phyloP scores from a whole-genome alignment of 177 flowering plant genomes.

The Vitis hybrid region DNA sequence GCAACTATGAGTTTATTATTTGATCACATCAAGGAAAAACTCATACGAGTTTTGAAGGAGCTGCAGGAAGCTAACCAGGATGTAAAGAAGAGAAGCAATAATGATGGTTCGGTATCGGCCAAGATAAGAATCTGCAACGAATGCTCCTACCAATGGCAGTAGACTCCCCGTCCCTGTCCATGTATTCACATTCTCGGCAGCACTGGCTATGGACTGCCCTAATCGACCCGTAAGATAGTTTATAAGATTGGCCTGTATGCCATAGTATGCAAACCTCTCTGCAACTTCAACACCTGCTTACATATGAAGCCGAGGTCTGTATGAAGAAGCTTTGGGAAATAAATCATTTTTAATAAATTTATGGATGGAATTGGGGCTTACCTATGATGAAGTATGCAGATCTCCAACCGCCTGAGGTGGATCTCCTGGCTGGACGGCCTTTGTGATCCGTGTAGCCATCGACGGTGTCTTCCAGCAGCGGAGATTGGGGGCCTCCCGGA shows the following conservation, averaged over 20 bases:
- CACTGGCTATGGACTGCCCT: slow-evolving; percentile 35
- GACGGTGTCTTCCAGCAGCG: no score
- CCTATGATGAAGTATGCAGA: slow-evolving; percentile 47
- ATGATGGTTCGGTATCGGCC: slow-evolving; percentile 44
- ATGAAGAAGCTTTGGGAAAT: neutral
- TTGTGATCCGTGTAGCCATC: no score
- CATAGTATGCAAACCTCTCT: slow-evolving; percentile 50
- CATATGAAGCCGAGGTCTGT: slow-evolving; percentile 2
- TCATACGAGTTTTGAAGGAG: no score
- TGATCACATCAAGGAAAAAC: no score
- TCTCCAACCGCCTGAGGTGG: slow-evolving; percentile 39
- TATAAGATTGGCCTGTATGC: slow-evolving; percentile 37
- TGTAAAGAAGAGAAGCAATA: slow-evolving; percentile 31
- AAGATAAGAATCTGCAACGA: slow-evolving; percentile 42
- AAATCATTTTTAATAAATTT: no score
- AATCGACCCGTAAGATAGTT: slow-evolving; percentile 44
- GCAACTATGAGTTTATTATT: no score
- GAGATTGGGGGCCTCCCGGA: neutral
- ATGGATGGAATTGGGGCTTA: neutral
- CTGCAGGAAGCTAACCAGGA: slow-evolving; percentile 22
- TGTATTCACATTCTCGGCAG: slow-evolving; percentile 39
- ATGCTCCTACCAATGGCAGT: slow-evolving; percentile 45
- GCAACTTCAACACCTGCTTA: slow-evolving; percentile 40
- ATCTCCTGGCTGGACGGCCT: slow-evolving; percentile 17
- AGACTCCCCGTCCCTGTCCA: slow-evolving; percentile 40